Conservation (phyloP, 768 basidiomycete genomes). For the Epithele typhae region DNA sequence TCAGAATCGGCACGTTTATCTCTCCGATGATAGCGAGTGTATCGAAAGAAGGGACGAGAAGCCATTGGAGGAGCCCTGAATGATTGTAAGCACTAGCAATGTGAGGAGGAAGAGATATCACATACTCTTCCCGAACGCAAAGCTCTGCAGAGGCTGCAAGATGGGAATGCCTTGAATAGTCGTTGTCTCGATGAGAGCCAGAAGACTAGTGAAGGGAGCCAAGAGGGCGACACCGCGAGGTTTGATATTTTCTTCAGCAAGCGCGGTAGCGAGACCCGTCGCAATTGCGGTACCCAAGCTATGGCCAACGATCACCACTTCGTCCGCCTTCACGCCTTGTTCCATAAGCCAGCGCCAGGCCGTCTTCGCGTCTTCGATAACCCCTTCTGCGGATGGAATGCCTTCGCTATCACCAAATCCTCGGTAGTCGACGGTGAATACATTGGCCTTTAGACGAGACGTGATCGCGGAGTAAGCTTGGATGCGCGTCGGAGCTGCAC, state of each 20-base stretch:
- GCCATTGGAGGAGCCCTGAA: constrained; percentile 50
- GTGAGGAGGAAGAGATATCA: constrained; percentile 9
- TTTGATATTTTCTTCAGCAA: constrained; percentile 36
- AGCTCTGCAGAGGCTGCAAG: constrained; percentile 59
- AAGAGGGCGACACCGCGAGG: constrained; percentile 38
- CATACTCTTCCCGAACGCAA: constrained; percentile 64
- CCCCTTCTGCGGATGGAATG: constrained; percentile 68
- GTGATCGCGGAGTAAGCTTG: constrained; percentile 63
- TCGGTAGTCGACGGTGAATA: constrained; percentile 86
- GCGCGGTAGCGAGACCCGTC: constrained; percentile 34
- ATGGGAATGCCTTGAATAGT: constrained; percentile 66
- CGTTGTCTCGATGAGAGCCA: constrained; percentile 61
- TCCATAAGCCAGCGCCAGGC: constrained; percentile 76
- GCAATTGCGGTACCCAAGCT: constrained; percentile 85
- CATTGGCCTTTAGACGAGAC: constrained; percentile 63
- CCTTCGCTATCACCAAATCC: constrained; percentile 89
- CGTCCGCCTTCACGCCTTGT: constrained; percentile 50
- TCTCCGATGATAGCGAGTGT: constrained; percentile 55
- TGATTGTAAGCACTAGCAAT: neutral
- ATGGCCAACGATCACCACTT: constrained; percentile 78
- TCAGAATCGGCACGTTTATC: constrained; percentile 62
- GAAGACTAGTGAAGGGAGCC: constrained; percentile 34
- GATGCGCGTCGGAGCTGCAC: constrained; percentile 66
- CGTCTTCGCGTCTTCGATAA: constrained; percentile 67
- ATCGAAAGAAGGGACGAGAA: constrained; percentile 56